Base-by-base conservation (phyloP, 1,139 yeast species). In the Saccharomyces hybrid region DNA sequence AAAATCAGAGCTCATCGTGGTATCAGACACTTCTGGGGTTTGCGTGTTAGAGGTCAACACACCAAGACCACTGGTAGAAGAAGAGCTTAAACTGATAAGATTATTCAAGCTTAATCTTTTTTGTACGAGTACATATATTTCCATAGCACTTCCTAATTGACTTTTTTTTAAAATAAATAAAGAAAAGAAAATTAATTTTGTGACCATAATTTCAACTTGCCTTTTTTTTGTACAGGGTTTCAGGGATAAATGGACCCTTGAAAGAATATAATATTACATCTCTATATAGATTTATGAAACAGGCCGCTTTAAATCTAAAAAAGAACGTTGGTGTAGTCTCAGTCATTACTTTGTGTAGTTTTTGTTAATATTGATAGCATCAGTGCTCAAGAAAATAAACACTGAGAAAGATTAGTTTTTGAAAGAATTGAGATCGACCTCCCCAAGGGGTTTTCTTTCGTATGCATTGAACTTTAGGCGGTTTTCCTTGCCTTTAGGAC, bases 1-100 rank as follows among this genome's bases (percentile, higher is more conserved):
- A 93, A 95, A 83, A 93, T 95, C 86, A 93, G 98, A 86, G 83
- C 98, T 74, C 99, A 93, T 95, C 88, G 98, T 83, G 99, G 99
- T 91, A 88, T 93, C 79, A 89, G 99, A 86, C 99, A 93, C 85
- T 91, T 86, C 95, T 95, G 98, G 98, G 98, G 98, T 74, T 80
- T 87, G 74, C 82, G 82, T 76, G 85, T 81, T 70, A 90, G 98
- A 86, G 98, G 98, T 83, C 98, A 91, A 86, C 99, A 93, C 84
- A 93, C 99, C 85, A 93, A 93, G 88, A 91, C 98, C 77, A 93
- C 99, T 73, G 95, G 97, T 78, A 90, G 99, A 84, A 82, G 80
- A 79, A 73, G 72, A 69, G 61, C 61, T 64, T 70, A 69, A 68
- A 59, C 61, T 51, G 47, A 42, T 51, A 47, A 29, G 53, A 26